These are phyloP conservation scores for Noccaea bulbosa DNA, from an alignment of 345 rosid genomes.

Conservation along the genomic window DNA sequence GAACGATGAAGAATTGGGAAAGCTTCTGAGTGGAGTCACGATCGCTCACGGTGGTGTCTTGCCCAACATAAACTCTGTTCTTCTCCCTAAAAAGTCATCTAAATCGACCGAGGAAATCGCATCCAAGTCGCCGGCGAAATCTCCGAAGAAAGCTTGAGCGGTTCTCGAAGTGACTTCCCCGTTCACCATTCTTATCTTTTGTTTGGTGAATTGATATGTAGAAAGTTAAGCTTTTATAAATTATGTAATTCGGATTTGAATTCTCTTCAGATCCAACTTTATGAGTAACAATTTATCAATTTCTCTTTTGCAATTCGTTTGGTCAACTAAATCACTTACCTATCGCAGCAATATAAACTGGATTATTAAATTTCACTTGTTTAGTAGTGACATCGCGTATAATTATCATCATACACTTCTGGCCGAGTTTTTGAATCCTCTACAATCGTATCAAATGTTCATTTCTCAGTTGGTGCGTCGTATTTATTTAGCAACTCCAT, in stretches of 20 bases:
- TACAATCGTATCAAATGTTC: conserved; percentile 33
- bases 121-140: conserved; percentile 60
- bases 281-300: neutral
- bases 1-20: conserved; percentile 80
- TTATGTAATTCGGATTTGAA: conserved; percentile 15
- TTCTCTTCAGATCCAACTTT: conserved; percentile 10
- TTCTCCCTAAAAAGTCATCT: conserved; percentile 69
- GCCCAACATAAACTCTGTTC: conserved; percentile 74
- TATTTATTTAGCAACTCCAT: neutral
- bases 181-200: conserved; percentile 1
- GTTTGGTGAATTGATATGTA: conserved; percentile 15
- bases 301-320: neutral
- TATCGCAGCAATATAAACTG: neutral
- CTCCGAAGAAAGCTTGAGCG: conserved; percentile 37
- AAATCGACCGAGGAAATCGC: conserved; percentile 57
- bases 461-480: conserved; percentile 1
- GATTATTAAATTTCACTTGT: neutral
- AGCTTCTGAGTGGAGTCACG: conserved; percentile 71
- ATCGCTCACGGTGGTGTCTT: conserved; percentile 83
- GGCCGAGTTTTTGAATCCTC: neutral
- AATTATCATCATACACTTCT: neutral
- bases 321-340: too few relatives aligned
- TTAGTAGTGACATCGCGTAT: neutral
- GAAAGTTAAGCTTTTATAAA: neutral
- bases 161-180: neutral